Evolutionary conservation across 2,329 filamentous ascomycete genomes (phyloP).

Genomic region (Monosporascus sp.): DNA sequence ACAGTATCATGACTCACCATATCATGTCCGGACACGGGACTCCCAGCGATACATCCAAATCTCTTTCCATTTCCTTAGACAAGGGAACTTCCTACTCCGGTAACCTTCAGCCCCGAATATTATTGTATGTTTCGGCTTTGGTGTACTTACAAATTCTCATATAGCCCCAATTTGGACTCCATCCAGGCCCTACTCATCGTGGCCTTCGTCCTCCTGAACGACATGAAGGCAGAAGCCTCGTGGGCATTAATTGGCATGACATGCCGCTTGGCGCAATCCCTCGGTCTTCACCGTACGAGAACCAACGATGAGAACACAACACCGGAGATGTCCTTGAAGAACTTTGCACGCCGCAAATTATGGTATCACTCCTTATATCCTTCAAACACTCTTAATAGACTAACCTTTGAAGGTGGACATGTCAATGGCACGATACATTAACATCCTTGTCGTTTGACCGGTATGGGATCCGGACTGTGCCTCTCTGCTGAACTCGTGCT

Average conservation of each 20-base stretch:
- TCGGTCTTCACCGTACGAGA: conserved; percentile 53
- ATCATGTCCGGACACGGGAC: conserved; percentile 54
- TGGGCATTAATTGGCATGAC: conserved; percentile 62
- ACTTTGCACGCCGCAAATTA: conserved; percentile 50
- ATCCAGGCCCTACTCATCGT: conserved; percentile 61
- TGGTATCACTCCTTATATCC: conserved; percentile 36
- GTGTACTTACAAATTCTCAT: too few relatives aligned
- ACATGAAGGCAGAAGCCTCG: conserved; percentile 66
- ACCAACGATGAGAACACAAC: conserved; percentile 41
- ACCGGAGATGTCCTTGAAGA: conserved; percentile 44
- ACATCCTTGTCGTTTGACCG: conserved; percentile 63
- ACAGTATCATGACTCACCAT: conserved; percentile 61
- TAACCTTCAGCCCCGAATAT: conserved; percentile 20
- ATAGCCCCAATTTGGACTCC: conserved; percentile 58
- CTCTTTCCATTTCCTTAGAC: conserved; percentile 59
- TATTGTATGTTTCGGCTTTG: too few relatives aligned
- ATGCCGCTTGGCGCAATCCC: conserved; percentile 59
- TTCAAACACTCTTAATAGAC: not conserved
- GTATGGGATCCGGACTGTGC: conserved; percentile 27
- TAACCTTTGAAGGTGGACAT: conserved; percentile 46
- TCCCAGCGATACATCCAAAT: conserved; percentile 59
- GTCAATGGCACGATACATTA: conserved; percentile 62
- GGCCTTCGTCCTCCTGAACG: conserved; percentile 60
- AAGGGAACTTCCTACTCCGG: conserved; percentile 60
- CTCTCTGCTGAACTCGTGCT: conserved; percentile 1